phyloP scores from a whole-genome alignment of 495 filamentous ascomycete species.

The Xanthoparmelia taractica region DNA sequence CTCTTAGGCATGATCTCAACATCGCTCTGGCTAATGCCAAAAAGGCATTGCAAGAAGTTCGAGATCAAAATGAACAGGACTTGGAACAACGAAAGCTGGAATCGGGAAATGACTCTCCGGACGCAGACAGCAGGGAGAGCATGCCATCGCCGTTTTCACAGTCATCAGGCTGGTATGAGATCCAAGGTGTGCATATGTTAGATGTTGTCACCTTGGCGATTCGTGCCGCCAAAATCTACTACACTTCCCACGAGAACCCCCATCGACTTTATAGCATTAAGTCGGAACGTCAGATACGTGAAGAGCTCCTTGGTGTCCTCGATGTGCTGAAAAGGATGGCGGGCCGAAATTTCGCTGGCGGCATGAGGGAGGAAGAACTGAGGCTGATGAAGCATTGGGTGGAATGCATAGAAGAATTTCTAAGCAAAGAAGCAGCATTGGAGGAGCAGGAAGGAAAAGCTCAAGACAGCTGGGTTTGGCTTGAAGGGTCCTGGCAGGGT shows the following conservation, averaged over 20 bases:
- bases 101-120: conserved; percentile 29
- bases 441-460: conserved; percentile 67
- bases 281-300: conserved; percentile 69
- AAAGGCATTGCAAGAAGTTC: conserved; percentile 51
- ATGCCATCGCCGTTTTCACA: conserved; percentile 23
- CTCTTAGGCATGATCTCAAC: conserved; percentile 67
- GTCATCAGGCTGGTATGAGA: conserved; percentile 64
- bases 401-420: conserved; percentile 60
- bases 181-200: conserved; percentile 84
- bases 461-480: conserved; percentile 70
- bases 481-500: conserved; percentile 72
- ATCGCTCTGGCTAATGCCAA: conserved; percentile 57
- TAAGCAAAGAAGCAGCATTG: conserved; percentile 63
- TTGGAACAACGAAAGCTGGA: conserved; percentile 31
- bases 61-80: conserved; percentile 23
- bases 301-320: conserved; percentile 74
- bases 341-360: conserved; percentile 75
- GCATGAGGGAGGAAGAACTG: conserved; percentile 67
- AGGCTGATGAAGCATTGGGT: conserved; percentile 70
- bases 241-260: conserved; percentile 76
- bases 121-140: conserved; percentile 21
- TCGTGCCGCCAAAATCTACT: conserved; percentile 89
- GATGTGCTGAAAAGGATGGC: conserved; percentile 89
- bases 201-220: conserved; percentile 92
- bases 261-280: conserved; percentile 78